Conservation (phyloP, 805 yeast species). For the Sugiyamaella qingdaonensis region DNA sequence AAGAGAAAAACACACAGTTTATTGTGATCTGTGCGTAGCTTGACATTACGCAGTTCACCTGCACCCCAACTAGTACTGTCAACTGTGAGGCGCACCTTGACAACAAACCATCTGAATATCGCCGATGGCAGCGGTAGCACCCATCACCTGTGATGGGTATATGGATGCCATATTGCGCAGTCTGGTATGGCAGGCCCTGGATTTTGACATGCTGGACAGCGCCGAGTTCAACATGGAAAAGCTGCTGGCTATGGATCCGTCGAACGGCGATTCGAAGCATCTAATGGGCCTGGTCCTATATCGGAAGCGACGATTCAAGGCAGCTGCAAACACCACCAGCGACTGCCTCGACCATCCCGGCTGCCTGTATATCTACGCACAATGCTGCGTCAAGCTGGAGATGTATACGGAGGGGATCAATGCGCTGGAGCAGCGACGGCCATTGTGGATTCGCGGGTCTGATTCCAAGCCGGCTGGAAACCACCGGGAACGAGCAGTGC, state of each 20-base stretch:
- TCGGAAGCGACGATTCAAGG: conserved; percentile 53
- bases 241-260: conserved; percentile 57
- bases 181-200: conserved; percentile 66
- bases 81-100: not conserved
- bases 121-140: conserved; percentile 5
- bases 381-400: conserved; percentile 55
- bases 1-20: no score
- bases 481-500: not conserved
- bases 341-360: conserved; percentile 57
- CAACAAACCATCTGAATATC: not conserved
- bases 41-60: no score
- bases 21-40: no score
- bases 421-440: conserved; percentile 37
- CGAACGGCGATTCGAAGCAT: conserved; percentile 58
- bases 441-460: conserved; percentile 6
- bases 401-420: conserved; percentile 58
- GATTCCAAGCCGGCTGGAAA: not conserved
- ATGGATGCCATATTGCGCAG: conserved; percentile 31
- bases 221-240: conserved; percentile 89
- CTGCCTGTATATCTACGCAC: conserved; percentile 70
- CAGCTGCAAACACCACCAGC: conserved; percentile 51
- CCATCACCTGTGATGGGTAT: not conserved
- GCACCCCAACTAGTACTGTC: no score
- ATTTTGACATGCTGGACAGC: conserved; percentile 60
- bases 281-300: conserved; percentile 65